A percentile compares a stretch with the other conserved stretches of the same genome.
Evolutionary conservation across 2,329 filamentous ascomycete genomes (phyloP).

Genomic region (Fusarium heterosporum): DNA sequence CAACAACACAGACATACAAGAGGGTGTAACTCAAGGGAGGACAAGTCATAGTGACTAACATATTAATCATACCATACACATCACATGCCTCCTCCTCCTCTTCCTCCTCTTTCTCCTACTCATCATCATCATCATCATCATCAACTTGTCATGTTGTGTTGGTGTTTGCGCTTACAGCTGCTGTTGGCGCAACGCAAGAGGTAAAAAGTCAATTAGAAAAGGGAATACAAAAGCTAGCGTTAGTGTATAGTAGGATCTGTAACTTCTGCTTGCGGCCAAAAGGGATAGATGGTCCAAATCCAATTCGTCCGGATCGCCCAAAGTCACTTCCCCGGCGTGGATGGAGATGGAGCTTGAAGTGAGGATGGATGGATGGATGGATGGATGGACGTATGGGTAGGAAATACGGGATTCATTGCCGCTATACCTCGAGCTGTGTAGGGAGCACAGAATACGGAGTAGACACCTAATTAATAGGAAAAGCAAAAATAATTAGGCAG

Average conservation of each 20-base stretch:
- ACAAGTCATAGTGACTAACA: conserved; percentile 13
- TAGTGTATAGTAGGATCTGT: conserved; percentile 1
- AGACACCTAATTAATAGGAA: not conserved
- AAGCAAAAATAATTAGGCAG: conserved; percentile 16
- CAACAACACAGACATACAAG: not conserved
- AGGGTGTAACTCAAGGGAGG: not conserved
- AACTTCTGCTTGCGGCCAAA: conserved; percentile 36
- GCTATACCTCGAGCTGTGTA: not conserved
- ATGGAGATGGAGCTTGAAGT: conserved; percentile 17
- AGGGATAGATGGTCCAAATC: conserved; percentile 32
- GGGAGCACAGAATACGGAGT: not conserved
- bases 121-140: conserved; percentile 18
- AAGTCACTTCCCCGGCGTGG: conserved; percentile 44
- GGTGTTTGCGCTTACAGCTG: conserved; percentile 12
- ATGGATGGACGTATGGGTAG: conserved; percentile 3
- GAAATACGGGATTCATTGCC: conserved; percentile 41
- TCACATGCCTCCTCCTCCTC: not conserved
- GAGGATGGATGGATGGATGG: conserved; percentile 14
- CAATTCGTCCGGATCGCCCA: conserved; percentile 47
- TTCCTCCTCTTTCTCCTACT: no score
- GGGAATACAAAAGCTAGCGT: not conserved
- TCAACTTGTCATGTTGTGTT: conserved; percentile 14
- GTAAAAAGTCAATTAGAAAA: not conserved
- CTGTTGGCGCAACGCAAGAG: not conserved
- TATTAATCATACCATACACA: conserved; percentile 21